phyloP scores from a whole-genome alignment of 1,139 yeast species.

The Geotrichum macrosporum region DNA sequence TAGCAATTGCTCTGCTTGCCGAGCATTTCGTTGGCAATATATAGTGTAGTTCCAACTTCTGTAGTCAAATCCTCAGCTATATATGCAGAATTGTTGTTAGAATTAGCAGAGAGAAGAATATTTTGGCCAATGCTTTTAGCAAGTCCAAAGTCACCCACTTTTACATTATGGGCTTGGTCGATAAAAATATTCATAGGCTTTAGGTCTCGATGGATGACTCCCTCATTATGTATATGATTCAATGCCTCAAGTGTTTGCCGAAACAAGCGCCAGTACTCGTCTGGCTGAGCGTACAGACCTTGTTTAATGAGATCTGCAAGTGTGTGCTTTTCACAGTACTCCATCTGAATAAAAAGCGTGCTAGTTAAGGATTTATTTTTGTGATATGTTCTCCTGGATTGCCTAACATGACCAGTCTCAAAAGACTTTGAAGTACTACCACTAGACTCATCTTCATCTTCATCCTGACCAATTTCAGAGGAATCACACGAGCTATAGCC shows the following conservation, averaged over 20 bases:
- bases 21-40: slow-evolving; percentile 86
- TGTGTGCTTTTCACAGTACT: slow-evolving; percentile 93
- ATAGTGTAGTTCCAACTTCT: slow-evolving; percentile 87
- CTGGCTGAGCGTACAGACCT: slow-evolving; percentile 65
- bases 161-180: slow-evolving; percentile 80
- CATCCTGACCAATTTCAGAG: slow-evolving; percentile 29
- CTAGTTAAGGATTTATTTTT: slow-evolving; percentile 31
- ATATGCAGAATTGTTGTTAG: slow-evolving; percentile 26
- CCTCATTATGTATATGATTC: slow-evolving; percentile 85
- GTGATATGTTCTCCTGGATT: neutral
- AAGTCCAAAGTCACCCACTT: slow-evolving; percentile 94
- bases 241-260: slow-evolving; percentile 89
- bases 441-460: slow-evolving; percentile 22
- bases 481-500: slow-evolving; percentile 29
- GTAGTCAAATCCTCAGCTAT: slow-evolving; percentile 75
- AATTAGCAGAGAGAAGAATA: slow-evolving; percentile 44
- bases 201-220: slow-evolving; percentile 90
- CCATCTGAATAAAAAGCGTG: slow-evolving; percentile 88
- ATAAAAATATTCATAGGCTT: slow-evolving; percentile 96
- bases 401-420: slow-evolving; percentile 5
- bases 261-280: slow-evolving; percentile 84
- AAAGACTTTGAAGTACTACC: neutral
- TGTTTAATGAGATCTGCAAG: slow-evolving; percentile 76
- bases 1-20: slow-evolving; percentile 33
- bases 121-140: slow-evolving; percentile 59